Conservation (phyloP, 2,329 filamentous ascomycete genomes). For the Fusarium vanettenii region DNA sequence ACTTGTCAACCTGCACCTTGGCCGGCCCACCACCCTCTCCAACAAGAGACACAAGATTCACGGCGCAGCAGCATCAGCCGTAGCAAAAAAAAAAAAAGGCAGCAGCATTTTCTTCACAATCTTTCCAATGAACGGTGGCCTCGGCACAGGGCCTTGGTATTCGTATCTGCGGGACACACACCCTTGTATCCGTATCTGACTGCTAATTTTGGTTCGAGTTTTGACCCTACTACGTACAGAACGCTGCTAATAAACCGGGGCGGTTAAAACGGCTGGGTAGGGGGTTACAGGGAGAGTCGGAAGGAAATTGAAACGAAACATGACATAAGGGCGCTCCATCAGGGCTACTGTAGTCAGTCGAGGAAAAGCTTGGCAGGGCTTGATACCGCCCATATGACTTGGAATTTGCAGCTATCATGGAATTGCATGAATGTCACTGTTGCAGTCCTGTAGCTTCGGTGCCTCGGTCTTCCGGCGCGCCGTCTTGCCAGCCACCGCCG, state of each 20-base stretch:
- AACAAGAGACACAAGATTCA: background rate
- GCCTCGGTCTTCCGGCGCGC: conserved; percentile 11
- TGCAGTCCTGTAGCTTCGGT: background rate
- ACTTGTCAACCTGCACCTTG: background rate
- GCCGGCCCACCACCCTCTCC: background rate
- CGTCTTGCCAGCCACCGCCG: conserved; percentile 23
- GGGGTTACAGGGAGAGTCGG: background rate
- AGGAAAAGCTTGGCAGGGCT: conserved; percentile 22
- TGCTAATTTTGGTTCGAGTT: background rate
- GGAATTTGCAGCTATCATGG: background rate
- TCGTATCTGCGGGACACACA: background rate
- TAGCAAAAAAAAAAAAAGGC: background rate
- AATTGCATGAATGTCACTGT: background rate
- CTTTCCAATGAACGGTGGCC: background rate
- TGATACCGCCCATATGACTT: background rate
- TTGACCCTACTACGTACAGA: background rate
- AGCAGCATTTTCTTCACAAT: background rate
- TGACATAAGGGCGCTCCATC: background rate
- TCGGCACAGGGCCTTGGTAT: background rate
- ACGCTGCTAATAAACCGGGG: background rate
- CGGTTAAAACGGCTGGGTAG: background rate
- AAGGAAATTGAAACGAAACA: conserved; percentile 1
- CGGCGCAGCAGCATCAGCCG: background rate
- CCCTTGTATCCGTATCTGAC: background rate
- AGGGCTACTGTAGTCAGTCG: background rate